Evolutionary conservation across 371 early-diverging fungal species (phyloP), one percentile per base, ranked within the genome.

Genomic region (Rhizopus arrhizus): DNA sequence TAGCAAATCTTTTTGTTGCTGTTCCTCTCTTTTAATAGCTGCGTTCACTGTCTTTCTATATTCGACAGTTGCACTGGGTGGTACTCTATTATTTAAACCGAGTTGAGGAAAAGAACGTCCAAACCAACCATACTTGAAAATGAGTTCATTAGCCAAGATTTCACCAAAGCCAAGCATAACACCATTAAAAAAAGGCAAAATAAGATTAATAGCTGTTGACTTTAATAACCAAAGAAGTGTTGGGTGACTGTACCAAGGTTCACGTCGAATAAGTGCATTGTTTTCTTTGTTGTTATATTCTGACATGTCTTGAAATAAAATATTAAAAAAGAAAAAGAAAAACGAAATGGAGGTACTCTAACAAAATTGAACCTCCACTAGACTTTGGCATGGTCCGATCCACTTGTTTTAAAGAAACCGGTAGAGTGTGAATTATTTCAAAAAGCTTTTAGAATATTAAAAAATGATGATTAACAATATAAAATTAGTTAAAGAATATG

Each of bases 141-240:
- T 78, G 15, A 88, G 62, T 64, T 91, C 92, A 70, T 91, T 90
- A 29, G 92, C 90, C 53, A 89, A 81, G 34, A 91, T 91, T 71
- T 91, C 92, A 53, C 92, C 92, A 76, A 91, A 86, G 13, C 92
- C 92, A 34, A 89, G 74, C 86, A 91, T 90, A 49, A 91, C 86
- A 32, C 92, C 92, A 32, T 87, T 89, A 58, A 91, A 76, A 58
- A 91, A 91, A 5, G 92, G 92, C 9, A 91, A 69, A 12, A 88
- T 13, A 50, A 88, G 77, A 61, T 88, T 85, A 66, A 86, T 76
- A 11, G 86, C 84, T 5, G 80, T 68, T n/a, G 77, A 77, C 52
- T 72, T 73, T 1, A 81, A 34, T 3, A 75, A 47, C 69, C 73
- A 74, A 7, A 77, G 12, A 8, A 83, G 59, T 1, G 75, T 74